Evolutionary conservation across 768 basidiomycete genomes (phyloP).

Genomic region (Collybia mongolica): DNA sequence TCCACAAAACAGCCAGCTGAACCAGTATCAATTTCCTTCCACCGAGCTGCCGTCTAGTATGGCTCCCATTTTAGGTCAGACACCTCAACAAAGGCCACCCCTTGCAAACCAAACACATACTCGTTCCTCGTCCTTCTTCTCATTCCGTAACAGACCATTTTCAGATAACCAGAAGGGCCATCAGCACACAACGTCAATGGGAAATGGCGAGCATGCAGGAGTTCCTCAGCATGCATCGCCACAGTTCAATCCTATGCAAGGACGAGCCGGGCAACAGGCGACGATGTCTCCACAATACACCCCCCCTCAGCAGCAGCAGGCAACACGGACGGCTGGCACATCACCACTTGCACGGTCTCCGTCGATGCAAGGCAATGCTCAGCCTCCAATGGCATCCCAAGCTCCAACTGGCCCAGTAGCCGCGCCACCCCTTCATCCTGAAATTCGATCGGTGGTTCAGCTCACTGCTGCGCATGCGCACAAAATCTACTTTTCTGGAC

Average conservation of each 20-base stretch:
- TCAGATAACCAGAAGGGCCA: slow-evolving; percentile 22
- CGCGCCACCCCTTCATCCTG: slow-evolving; percentile 63
- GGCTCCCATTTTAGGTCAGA: slow-evolving; percentile 15
- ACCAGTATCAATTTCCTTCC: slow-evolving; percentile 15
- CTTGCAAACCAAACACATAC: slow-evolving; percentile 32
- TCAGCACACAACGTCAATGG: slow-evolving; percentile 16
- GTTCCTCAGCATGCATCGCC: slow-evolving; percentile 2
- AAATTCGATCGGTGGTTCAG: slow-evolving; percentile 78
- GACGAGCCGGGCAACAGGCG: not conserved
- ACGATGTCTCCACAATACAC: not conserved
- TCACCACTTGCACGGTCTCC: slow-evolving; percentile 8
- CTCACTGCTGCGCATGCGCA: slow-evolving; percentile 75
- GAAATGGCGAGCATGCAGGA: slow-evolving; percentile 5
- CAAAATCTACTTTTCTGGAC: slow-evolving; percentile 87
- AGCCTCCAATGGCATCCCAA: slow-evolving; percentile 14
- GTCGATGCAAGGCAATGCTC: slow-evolving; percentile 4
- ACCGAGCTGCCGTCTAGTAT: slow-evolving; percentile 14
- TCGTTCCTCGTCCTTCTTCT: slow-evolving; percentile 66
- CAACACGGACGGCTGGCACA: slow-evolving; percentile 1
- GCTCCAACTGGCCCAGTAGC: slow-evolving; percentile 21
- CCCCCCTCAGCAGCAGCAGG: slow-evolving; percentile 8
- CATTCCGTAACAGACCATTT: slow-evolving; percentile 46
- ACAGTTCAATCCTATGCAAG: slow-evolving; percentile 2
- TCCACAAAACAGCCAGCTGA: slow-evolving; percentile 4
- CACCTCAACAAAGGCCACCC: slow-evolving; percentile 18